Percentiles rank a stretch among this genome's conserved stretches.
Conservation (phyloP, 371 early-diverging fungal species). For the Zychaea mexicana region DNA sequence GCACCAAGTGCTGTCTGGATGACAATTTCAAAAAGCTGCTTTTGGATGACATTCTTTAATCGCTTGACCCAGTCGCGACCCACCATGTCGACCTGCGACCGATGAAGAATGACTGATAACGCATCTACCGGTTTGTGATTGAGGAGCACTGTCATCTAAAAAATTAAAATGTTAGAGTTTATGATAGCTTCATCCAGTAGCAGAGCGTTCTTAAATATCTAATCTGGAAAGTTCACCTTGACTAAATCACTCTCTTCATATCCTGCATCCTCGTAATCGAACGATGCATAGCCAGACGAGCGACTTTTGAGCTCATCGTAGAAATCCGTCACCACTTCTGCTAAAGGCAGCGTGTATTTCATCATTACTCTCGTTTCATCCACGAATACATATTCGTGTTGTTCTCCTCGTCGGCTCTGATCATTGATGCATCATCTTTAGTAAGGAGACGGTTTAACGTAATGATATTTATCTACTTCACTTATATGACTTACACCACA, state of each 20-base stretch:
- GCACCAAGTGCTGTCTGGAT: constrained; percentile 89
- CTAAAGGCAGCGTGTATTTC: constrained; percentile 85
- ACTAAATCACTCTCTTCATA: constrained; percentile 89
- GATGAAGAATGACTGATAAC: constrained; percentile 86
- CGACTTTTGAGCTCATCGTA: constrained; percentile 91
- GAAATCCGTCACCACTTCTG: constrained; percentile 94
- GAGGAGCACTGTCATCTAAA: constrained; percentile 82
- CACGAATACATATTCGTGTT: constrained; percentile 81
- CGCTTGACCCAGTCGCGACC: constrained; percentile 85
- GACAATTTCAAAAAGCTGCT: constrained; percentile 91
- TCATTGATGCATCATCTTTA: too few relatives aligned
- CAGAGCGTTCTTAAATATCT: background rate
- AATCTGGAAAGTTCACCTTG: too few relatives aligned
- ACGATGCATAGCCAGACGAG: constrained; percentile 93
- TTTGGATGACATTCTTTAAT: constrained; percentile 80
- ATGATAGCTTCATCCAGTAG: background rate
- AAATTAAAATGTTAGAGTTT: background rate
- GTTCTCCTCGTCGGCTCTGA: constrained; percentile 79
- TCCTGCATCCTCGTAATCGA: constrained; percentile 95
- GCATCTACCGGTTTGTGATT: constrained; percentile 95
- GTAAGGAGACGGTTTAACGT: too few relatives aligned
- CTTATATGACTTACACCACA: constrained; percentile 68
- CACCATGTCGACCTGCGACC: constrained; percentile 66
- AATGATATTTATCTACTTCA: too few relatives aligned
- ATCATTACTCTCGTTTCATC: constrained; percentile 89